Percentiles rank a stretch among this genome's conserved stretches.
Evolutionary conservation across 164 flowering plant genomes (phyloP).

Genomic region (Vitis vinifera): DNA sequence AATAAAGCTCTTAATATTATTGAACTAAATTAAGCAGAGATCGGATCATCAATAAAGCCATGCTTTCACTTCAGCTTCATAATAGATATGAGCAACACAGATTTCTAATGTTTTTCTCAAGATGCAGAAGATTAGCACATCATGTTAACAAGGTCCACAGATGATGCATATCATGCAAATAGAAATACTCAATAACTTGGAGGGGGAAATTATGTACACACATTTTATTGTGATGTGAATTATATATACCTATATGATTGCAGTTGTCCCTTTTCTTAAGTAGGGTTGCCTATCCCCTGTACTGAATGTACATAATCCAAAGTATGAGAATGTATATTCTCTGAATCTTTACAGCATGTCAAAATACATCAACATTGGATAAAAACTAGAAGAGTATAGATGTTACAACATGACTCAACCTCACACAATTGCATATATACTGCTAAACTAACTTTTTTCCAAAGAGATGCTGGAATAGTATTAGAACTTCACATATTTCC

Average conservation of each 20-base stretch:
- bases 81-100: not conserved
- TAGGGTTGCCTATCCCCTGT: not conserved
- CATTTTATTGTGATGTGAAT: not conserved
- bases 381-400: too few relatives aligned
- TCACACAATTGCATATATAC: too few relatives aligned
- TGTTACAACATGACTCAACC: too few relatives aligned
- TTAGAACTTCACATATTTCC: too few relatives aligned
- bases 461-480: too few relatives aligned
- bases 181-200: not conserved
- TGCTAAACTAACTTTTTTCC: too few relatives aligned
- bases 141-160: not conserved
- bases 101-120: too few relatives aligned
- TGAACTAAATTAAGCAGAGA: not conserved
- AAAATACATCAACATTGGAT: too few relatives aligned
- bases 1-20: not conserved
- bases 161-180: not conserved
- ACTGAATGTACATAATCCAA: not conserved
- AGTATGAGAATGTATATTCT: too few relatives aligned
- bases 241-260: not conserved
- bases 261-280: not conserved
- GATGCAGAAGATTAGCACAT: not conserved
- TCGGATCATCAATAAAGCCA: not conserved
- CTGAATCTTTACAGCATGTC: too few relatives aligned
- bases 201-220: not conserved
- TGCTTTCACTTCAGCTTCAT: not conserved